Conservation (phyloP, 2,329 filamentous ascomycete species). For the Fusarium sp. region DNA sequence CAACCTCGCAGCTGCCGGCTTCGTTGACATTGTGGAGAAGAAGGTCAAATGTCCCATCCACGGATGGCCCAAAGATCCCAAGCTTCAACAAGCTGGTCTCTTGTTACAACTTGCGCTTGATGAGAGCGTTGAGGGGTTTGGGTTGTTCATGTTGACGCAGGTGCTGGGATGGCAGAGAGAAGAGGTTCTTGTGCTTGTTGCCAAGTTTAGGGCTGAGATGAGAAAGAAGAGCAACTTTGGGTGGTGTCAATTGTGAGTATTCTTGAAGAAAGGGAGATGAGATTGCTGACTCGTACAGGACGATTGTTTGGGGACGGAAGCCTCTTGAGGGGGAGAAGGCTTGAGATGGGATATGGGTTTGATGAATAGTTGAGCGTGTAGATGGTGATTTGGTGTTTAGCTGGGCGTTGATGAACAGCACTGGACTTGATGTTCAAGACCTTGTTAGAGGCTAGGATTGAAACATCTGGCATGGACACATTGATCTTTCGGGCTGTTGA, state of each 20-base stretch:
- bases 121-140: constrained; percentile 48
- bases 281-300: constrained; percentile 12
- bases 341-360: background rate
- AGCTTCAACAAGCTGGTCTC: constrained; percentile 55
- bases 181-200: constrained; percentile 40
- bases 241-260: constrained; percentile 31
- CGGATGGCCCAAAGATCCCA: constrained; percentile 57
- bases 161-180: constrained; percentile 46
- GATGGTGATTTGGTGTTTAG: background rate
- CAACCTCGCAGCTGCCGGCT: constrained; percentile 47
- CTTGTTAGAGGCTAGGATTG: background rate
- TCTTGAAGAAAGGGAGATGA: background rate
- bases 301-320: constrained; percentile 35
- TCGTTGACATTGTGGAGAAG: constrained; percentile 48
- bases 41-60: constrained; percentile 55
- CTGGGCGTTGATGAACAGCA: background rate
- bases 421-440: background rate
- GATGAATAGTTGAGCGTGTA: background rate
- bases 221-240: constrained; percentile 22
- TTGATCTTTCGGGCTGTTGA: background rate
- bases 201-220: constrained; percentile 36
- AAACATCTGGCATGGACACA: background rate
- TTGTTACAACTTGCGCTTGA: constrained; percentile 47
- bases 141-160: constrained; percentile 41
- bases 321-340: background rate